phyloP scores from a whole-genome alignment of 1,284 basidiomycete genomes.

The Ceratobasidium sp. region DNA sequence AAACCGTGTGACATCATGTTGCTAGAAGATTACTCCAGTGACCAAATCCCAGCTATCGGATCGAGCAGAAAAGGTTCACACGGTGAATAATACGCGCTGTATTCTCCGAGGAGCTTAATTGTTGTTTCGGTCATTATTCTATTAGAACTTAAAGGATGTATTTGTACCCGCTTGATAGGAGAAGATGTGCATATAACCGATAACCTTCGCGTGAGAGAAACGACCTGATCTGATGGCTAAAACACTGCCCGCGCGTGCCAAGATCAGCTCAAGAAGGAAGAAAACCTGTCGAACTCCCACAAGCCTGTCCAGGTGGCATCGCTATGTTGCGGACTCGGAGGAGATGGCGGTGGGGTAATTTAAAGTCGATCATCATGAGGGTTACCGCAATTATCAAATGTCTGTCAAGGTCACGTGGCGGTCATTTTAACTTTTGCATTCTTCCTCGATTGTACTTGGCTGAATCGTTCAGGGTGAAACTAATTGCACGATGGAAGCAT shows the following conservation, averaged over 20 bases:
- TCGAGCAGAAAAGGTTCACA: conserved; percentile 6
- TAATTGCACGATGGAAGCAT: conserved; percentile 60
- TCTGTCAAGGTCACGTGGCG: too few species aligned
- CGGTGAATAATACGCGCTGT: not conserved
- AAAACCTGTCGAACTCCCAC: not conserved
- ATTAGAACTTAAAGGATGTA: not conserved
- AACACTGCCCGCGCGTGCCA: not conserved
- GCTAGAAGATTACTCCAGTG: not conserved
- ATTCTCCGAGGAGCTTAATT: not conserved
- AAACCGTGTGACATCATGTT: conserved; percentile 33
- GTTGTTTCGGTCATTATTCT: not conserved
- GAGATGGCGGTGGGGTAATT: not conserved
- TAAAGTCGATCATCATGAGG: not conserved
- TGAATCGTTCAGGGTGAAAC: not conserved
- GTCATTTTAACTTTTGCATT: conserved; percentile 28
- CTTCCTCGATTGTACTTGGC: not conserved
- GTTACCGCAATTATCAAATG: not conserved
- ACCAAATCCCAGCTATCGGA: too few species aligned
- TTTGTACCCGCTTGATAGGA: not conserved
- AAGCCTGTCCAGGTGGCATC: not conserved
- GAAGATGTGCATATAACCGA: conserved; percentile 1
- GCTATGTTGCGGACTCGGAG: not conserved
- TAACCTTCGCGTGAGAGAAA: conserved; percentile 21
- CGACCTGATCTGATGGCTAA: not conserved
- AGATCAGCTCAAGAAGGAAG: not conserved